Conservation (phyloP, 108 stramenopile genomes). For the Pseudonitzschia delicatissima region DNA sequence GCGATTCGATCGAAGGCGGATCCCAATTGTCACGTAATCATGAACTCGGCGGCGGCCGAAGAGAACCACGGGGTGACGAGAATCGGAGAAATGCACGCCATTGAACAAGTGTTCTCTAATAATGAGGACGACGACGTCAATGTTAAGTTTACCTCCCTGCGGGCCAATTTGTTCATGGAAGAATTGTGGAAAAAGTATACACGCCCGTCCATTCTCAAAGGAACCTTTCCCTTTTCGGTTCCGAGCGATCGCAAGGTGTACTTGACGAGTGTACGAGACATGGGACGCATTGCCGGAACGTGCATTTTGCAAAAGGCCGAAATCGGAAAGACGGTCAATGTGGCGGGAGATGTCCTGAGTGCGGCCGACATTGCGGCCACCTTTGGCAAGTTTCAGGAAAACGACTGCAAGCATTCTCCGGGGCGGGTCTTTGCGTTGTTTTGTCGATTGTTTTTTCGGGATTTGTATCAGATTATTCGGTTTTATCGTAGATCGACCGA, state of each 20-base stretch:
- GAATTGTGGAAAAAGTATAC: slow-evolving; percentile 35
- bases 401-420: slow-evolving; percentile 14
- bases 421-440: too few relatives aligned
- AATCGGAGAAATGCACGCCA: too few relatives aligned
- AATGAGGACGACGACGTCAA: too few relatives aligned
- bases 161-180: slow-evolving; percentile 35
- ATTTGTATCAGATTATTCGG: too few relatives aligned
- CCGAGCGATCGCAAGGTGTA: slow-evolving; percentile 13
- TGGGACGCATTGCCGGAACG: slow-evolving; percentile 31
- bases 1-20: too few relatives aligned
- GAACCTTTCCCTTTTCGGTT: slow-evolving; percentile 17
- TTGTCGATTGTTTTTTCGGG: too few relatives aligned
- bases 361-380: slow-evolving; percentile 16
- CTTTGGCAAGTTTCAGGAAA: slow-evolving; percentile 25
- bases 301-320: not conserved
- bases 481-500: too few relatives aligned
- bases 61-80: too few relatives aligned
- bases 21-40: too few relatives aligned
- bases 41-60: too few relatives aligned
- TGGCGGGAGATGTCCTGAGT: slow-evolving; percentile 20
- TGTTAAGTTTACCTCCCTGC: slow-evolving; percentile 18
- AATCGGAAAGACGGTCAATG: slow-evolving; percentile 8
- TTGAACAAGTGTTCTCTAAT: too few relatives aligned
- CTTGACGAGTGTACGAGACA: slow-evolving; percentile 32
- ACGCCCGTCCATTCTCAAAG: slow-evolving; percentile 25